Conservation (phyloP, 768 basidiomycete species). For the Dendrothele bispora region DNA sequence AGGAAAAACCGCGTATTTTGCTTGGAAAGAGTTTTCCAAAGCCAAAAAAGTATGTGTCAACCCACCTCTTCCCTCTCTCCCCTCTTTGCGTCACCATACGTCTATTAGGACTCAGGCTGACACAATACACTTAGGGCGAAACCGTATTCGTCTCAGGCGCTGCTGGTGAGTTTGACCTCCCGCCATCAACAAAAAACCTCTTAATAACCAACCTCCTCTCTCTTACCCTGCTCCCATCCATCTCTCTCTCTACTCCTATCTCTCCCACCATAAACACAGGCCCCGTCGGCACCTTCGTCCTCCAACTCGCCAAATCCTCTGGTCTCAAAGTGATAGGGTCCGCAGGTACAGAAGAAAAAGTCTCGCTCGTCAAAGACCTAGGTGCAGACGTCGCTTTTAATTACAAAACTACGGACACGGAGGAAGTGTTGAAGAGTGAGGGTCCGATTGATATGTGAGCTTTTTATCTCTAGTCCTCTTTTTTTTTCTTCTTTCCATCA, state of each 20-base stretch:
- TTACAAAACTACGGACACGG: conserved; percentile 61
- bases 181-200: background rate
- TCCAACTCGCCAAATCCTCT: conserved; percentile 51
- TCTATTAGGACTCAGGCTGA: too few relatives aligned
- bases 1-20: conserved; percentile 10
- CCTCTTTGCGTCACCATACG: background rate
- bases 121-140: too few relatives aligned
- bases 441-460: conserved; percentile 49
- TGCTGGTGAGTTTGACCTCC: conserved; percentile 51
- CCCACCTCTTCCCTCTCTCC: background rate
- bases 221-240: background rate
- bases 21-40: conserved; percentile 9
- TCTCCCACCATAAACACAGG: too few relatives aligned
- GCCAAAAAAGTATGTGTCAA: conserved; percentile 18
- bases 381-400: conserved; percentile 74
- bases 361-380: conserved; percentile 55
- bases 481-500: too few relatives aligned
- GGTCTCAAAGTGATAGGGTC: conserved; percentile 69
- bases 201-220: background rate
- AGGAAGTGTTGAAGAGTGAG: conserved; percentile 52
- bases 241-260: conserved; percentile 13
- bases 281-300: too few relatives aligned
- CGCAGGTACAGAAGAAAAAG: conserved; percentile 75
- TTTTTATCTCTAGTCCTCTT: background rate
- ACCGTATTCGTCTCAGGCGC: conserved; percentile 40